Evolutionary conservation across 306 rosid genomes (phyloP).

Genomic region (Leucaena leucocephala): DNA sequence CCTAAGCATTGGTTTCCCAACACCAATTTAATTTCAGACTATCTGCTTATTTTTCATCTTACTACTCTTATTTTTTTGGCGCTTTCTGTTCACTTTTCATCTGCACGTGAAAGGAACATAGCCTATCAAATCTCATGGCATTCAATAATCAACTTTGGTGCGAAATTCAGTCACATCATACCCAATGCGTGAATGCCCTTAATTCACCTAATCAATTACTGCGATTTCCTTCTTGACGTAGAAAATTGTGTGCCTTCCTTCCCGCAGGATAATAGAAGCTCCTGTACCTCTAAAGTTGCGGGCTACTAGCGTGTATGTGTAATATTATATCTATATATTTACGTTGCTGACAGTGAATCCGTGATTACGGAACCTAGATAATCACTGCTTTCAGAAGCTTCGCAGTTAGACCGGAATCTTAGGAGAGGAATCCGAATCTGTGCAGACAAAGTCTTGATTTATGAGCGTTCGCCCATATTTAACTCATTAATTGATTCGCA

Average conservation of each 20-base stretch:
- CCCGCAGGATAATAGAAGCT: constrained; percentile 6
- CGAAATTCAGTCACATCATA: neutral
- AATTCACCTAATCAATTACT: neutral
- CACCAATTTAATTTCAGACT: neutral
- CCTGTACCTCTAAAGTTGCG: neutral
- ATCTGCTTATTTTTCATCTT: neutral
- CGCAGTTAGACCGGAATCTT: constrained; percentile 44
- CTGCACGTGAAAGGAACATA: neutral
- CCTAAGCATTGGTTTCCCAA: neutral
- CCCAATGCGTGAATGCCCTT: neutral
- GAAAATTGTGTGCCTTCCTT: neutral
- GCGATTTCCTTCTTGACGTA: neutral
- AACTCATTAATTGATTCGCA: neutral
- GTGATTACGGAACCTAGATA: constrained; percentile 23
- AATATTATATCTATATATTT: neutral
- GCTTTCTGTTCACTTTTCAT: neutral
- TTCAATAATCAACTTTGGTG: neutral
- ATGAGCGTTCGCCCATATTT: constrained; percentile 30
- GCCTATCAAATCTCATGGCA: neutral
- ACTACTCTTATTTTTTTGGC: neutral
- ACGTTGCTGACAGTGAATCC: constrained; percentile 24
- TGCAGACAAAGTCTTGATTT: neutral
- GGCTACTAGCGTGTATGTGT: neutral
- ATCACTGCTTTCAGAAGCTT: constrained; percentile 59
- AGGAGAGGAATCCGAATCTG: constrained; percentile 41